phyloP scores from a whole-genome alignment of 257 asterid species.

The Solanum virginianum region DNA sequence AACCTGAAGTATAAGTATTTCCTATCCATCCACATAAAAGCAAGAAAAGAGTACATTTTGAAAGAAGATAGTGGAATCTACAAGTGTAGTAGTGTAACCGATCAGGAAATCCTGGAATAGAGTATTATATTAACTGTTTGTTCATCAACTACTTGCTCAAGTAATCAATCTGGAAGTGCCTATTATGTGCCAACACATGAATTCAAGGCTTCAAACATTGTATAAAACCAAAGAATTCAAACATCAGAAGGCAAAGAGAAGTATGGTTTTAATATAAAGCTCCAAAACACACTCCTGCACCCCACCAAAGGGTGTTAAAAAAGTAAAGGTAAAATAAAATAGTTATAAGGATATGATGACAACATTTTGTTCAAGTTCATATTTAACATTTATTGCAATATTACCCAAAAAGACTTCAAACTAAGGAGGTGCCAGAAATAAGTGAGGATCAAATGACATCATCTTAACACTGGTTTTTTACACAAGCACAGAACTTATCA shows the following conservation, averaged over 20 bases:
- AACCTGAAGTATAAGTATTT: neutral
- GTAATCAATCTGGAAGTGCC: neutral
- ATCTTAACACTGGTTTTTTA: neutral
- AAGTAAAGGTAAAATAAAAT: neutral
- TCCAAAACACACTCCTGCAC: neutral
- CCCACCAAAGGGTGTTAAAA: neutral
- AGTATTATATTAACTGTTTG: neutral
- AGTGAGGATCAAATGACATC: neutral
- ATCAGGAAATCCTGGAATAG: neutral
- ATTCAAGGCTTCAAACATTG: neutral
- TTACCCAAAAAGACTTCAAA: neutral
- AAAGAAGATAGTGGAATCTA: neutral
- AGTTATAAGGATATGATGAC: neutral
- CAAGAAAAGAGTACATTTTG: neutral
- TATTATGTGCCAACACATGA: neutral
- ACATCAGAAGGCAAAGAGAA: neutral
- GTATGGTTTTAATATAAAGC: neutral
- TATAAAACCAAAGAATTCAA: neutral
- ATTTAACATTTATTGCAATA: neutral
- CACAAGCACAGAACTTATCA: neutral
- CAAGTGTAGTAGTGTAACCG: neutral
- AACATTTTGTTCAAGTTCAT: neutral
- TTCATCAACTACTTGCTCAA: neutral
- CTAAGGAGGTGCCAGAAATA: neutral
- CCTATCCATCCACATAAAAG: neutral